Base-by-base conservation (phyloP, 495 filamentous ascomycete species). In the Neurospora sp. region DNA sequence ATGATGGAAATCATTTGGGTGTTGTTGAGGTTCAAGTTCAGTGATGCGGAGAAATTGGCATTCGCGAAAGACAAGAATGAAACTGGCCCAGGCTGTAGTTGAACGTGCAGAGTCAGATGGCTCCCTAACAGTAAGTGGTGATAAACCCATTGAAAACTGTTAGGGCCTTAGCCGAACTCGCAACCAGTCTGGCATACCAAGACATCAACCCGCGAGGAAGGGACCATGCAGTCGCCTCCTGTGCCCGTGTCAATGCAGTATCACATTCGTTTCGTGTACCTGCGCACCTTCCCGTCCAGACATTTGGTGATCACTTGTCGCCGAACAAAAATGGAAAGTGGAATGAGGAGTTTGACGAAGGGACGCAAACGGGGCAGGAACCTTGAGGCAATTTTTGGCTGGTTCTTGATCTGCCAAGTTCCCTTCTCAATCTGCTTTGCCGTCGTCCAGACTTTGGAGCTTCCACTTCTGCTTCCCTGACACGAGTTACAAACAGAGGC, bases 111-210 rank as follows among this genome's bases (percentile, higher is more conserved):
- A 8, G 0, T 35, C 27, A 16, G 54, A 62, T 62, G 27, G 11
- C 5, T 14, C 12, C 0, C 48, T 31, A 59, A 31, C 48, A 7
- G 1, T 7, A 0, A 0, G 14, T 14, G 12, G 27, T 62, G 27
- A 1, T 18, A 0, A 62, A 4, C 54, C 0, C 12, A 1, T 18
- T 1, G 12, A 0, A 3, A 62, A 6, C 27, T 62, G 12, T 62
- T 62, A 62, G 27, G 27, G 27, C 27, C 27, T 27, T 27, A 27
- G 27, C 27, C 27, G 27, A 27, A 27, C 27, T 27, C 27, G 27
- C 27, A 27, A 27, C 2, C 27, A 27, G 27, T 35, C 31, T 35
- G 31, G 31, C 31, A 35, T 35, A 27, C 27, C 3, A 35, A 35
- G 1, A 23, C 4, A 54, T 54, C 1, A 23, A 27, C 27, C 27